Evolutionary conservation across 2,329 filamentous ascomycete species (phyloP).

Genomic region (Pyrenochaeta sp.): DNA sequence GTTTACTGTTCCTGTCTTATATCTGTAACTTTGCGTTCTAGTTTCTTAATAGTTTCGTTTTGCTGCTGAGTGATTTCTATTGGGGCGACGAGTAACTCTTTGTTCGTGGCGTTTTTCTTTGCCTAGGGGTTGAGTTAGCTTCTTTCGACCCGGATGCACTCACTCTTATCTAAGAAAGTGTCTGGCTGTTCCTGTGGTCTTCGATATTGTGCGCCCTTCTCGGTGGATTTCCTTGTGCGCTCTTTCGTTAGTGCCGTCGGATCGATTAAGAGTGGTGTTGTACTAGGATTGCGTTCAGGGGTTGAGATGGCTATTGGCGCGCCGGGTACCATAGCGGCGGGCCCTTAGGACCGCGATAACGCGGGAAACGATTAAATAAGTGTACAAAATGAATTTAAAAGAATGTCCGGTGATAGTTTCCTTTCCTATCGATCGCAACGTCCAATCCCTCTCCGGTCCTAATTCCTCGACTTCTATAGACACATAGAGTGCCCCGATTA

Average conservation of each 20-base stretch:
- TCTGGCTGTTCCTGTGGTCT: conserved; percentile 7
- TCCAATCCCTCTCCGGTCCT: no score
- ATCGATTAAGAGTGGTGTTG: no score
- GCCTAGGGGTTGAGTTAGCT: conserved; percentile 3
- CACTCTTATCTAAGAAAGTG: conserved; percentile 6
- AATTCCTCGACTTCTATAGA: no score
- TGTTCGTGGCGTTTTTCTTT: conserved; percentile 9
- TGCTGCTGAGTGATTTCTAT: conserved; percentile 9
- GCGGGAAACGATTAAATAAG: no score
- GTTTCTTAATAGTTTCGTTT: conserved; percentile 8
- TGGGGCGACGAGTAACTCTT: conserved; percentile 8
- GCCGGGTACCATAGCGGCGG: no score
- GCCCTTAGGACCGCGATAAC: no score
- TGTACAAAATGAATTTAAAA: no score
- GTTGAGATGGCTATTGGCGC: no score
- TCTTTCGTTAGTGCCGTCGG: conserved; percentile 9
- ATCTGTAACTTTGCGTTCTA: conserved; percentile 8
- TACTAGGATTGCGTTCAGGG: no score
- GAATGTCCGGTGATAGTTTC: no score
- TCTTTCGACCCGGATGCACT: conserved; percentile 7
- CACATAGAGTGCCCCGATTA: no score
- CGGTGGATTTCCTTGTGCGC: conserved; percentile 4
- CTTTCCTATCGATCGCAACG: no score
- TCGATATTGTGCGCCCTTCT: conserved; percentile 7
- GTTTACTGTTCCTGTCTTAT: conserved; percentile 8